Evolutionary conservation across 129 eudicot genomes (phyloP).

Genomic region (Scalesia atractyloides): DNA sequence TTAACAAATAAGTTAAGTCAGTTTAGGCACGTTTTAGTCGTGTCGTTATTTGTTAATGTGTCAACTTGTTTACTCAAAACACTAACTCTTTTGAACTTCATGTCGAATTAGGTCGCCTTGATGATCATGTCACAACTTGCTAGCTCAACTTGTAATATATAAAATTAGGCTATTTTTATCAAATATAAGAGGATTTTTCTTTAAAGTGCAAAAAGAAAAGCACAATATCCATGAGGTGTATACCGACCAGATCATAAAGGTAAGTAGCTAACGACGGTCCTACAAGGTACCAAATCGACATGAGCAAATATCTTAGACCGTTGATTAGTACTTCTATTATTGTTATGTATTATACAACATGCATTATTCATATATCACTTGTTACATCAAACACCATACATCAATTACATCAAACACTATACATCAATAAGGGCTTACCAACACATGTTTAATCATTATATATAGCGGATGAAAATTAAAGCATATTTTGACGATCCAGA

Average conservation of each 20-base stretch:
- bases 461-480: not conserved
- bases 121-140: too few relatives aligned
- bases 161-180: too few relatives aligned
- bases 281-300: not conserved
- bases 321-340: not conserved
- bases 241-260: not conserved
- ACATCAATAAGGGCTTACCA: not conserved
- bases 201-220: not conserved
- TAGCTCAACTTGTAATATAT: too few relatives aligned
- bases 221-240: not conserved
- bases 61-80: too few relatives aligned
- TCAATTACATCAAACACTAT: too few relatives aligned
- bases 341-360: too few relatives aligned
- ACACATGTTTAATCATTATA: not conserved
- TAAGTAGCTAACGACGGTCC: not conserved
- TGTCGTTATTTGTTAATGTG: too few relatives aligned
- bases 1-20: too few relatives aligned
- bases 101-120: too few relatives aligned
- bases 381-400: not conserved
- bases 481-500: slow-evolving; percentile 18
- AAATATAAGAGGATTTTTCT: too few relatives aligned
- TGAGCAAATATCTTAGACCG: not conserved
- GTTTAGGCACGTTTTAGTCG: too few relatives aligned
- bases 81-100: too few relatives aligned
- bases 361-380: not conserved